phyloP scores from a whole-genome alignment of 2,329 filamentous ascomycete species.

The Botryosphaeria agaves region DNA sequence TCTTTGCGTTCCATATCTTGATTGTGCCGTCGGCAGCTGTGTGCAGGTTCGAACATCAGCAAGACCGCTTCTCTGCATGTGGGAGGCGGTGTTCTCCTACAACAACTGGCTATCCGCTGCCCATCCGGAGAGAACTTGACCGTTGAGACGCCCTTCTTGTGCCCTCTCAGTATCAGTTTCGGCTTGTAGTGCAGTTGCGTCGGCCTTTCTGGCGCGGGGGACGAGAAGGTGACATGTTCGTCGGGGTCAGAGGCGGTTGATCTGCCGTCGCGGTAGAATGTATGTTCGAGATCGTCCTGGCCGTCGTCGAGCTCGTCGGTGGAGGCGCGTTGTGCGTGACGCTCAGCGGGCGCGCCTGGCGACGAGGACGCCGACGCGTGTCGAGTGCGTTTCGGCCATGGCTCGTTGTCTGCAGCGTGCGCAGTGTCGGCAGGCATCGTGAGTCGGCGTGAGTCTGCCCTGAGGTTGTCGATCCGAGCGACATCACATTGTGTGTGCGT shows the following conservation, averaged over 20 bases:
- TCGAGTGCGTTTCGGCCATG: no score
- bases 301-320: neutral
- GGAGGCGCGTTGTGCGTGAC: no score
- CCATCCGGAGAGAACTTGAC: conserved; percentile 88
- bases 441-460: no score
- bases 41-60: no score
- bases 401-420: no score
- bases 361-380: no score
- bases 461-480: no score
- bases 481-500: no score
- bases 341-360: no score
- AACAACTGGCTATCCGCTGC: conserved; percentile 74
- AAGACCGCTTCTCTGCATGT: no score
- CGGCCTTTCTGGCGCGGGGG: conserved; percentile 25
- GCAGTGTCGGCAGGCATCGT: no score
- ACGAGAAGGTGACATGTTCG: neutral
- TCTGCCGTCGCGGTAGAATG: neutral
- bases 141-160: conserved; percentile 62
- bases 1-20: conserved; percentile 74
- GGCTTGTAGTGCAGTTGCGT: conserved; percentile 48
- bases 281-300: neutral
- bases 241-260: neutral
- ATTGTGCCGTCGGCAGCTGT: conserved; percentile 68
- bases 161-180: conserved; percentile 56
- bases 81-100: conserved; percentile 28